Conservation (phyloP, 192 early-diverging fungal species). For the Ambispora gerdemannii region DNA sequence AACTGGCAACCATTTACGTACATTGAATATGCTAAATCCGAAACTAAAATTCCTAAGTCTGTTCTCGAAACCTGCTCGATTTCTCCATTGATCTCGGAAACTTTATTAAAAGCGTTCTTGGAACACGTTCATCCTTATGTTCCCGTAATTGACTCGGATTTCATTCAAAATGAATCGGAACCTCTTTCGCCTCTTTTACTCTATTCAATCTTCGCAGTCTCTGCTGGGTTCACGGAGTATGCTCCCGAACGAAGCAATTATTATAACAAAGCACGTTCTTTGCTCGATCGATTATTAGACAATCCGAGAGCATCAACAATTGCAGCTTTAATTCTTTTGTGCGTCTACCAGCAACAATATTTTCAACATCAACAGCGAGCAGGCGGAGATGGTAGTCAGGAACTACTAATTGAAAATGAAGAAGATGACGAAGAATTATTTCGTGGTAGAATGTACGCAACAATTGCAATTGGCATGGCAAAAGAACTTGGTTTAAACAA, state of each 20-base stretch:
- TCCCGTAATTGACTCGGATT: constrained; percentile 20
- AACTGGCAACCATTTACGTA: background rate
- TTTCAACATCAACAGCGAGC: background rate
- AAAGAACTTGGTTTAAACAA: constrained; percentile 29
- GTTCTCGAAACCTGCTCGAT: background rate
- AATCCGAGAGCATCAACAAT: constrained; percentile 24
- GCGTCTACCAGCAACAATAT: constrained; percentile 23
- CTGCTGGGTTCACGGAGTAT: constrained; percentile 20
- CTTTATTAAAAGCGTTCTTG: constrained; percentile 25
- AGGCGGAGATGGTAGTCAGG: background rate
- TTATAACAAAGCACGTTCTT: constrained; percentile 7
- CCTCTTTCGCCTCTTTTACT: constrained; percentile 8
- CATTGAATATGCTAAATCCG: background rate
- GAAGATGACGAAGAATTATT: constrained; percentile 18
- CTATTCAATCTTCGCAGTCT: constrained; percentile 18
- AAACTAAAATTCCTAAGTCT: constrained; percentile 13
- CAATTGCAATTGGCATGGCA: constrained; percentile 26
- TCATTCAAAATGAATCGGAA: background rate
- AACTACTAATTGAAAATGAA: no score
- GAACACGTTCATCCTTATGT: constrained; percentile 25
- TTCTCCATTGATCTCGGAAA: background rate
- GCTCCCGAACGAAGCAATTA: background rate
- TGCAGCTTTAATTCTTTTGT: constrained; percentile 24
- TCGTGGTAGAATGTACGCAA: constrained; percentile 23
- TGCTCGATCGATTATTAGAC: constrained; percentile 24